Evolutionary conservation across 176 grass and related monocot genomes (phyloP).

Genomic region (Metroxylon sagu): DNA sequence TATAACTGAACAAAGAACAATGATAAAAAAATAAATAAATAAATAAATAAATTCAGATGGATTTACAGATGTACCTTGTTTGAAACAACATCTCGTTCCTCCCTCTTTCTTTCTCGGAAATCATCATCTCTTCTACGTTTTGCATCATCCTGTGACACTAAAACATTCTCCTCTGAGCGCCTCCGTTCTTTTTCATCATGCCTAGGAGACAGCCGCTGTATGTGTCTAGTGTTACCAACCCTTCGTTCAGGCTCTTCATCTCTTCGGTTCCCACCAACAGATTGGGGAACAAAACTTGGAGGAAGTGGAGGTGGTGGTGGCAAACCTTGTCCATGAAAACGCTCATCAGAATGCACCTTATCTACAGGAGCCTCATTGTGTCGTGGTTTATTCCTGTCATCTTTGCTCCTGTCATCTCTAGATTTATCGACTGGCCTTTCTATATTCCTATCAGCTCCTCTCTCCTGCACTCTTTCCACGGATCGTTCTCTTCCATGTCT

Average conservation of each 20-base stretch:
- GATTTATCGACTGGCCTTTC: conserved; percentile 51
- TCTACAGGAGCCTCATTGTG: conserved; percentile 44
- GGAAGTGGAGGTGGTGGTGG: conserved; percentile 91
- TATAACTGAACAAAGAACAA: background rate
- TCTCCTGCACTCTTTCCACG: conserved; percentile 65
- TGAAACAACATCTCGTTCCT: conserved; percentile 65
- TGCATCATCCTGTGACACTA: conserved; percentile 45
- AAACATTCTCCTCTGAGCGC: conserved; percentile 55
- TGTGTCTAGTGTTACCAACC: conserved; percentile 40
- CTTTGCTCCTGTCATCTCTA: conserved; percentile 87
- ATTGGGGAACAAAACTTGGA: conserved; percentile 91
- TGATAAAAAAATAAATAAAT: conserved; percentile 4
- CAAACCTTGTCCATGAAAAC: conserved; percentile 74
- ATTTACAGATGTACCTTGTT: conserved; percentile 49
- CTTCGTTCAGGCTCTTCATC: conserved; percentile 60
- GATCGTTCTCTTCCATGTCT: conserved; percentile 58
- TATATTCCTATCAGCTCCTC: conserved; percentile 30
- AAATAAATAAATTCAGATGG: too few species aligned
- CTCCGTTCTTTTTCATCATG: conserved; percentile 85
- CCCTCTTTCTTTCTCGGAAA: conserved; percentile 67
- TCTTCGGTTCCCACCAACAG: conserved; percentile 50
- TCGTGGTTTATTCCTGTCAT: conserved; percentile 60
- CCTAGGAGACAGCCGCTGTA: conserved; percentile 53
- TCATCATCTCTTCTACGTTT: conserved; percentile 90
- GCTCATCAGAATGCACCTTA: conserved; percentile 44